Conservation (phyloP, 352 stramenopile genomes). For the Globisporangium rhizosaccharum region DNA sequence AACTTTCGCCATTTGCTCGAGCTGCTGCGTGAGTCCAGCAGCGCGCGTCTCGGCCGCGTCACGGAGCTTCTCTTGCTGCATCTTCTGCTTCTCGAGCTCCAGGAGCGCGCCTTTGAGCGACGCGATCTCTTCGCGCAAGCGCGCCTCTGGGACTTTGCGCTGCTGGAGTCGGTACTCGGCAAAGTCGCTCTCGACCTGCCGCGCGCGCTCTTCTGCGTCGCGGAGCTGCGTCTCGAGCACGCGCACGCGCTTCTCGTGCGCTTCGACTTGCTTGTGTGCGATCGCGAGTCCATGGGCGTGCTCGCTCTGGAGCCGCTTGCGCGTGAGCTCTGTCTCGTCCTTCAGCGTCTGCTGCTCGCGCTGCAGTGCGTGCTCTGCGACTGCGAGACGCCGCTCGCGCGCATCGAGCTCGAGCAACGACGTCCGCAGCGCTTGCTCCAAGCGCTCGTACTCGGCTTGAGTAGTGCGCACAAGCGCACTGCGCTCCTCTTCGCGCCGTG, state of each 20-base stretch:
- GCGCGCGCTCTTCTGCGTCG: constrained; percentile 36
- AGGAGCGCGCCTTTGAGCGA: constrained; percentile 43
- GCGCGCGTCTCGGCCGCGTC: constrained; percentile 33
- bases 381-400: constrained; percentile 48
- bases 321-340: constrained; percentile 55
- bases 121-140: constrained; percentile 67
- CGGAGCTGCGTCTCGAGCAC: constrained; percentile 39
- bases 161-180: constrained; percentile 65
- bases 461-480: constrained; percentile 41
- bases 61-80: constrained; percentile 28
- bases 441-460: constrained; percentile 61
- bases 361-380: constrained; percentile 46
- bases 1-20: constrained; percentile 50
- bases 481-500: constrained; percentile 65
- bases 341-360: constrained; percentile 45
- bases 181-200: constrained; percentile 67
- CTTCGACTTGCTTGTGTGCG: constrained; percentile 51
- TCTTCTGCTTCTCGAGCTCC: constrained; percentile 62
- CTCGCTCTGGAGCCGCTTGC: constrained; percentile 57
- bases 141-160: constrained; percentile 63
- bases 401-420: constrained; percentile 54
- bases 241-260: constrained; percentile 34
- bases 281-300: constrained; percentile 45
- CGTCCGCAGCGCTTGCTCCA: constrained; percentile 53
- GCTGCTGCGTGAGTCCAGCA: constrained; percentile 37